Percentiles rank a stretch among this genome's conserved stretches.
Conservation (phyloP, 2,329 filamentous ascomycete genomes). For the Ramichloridium luteum region DNA sequence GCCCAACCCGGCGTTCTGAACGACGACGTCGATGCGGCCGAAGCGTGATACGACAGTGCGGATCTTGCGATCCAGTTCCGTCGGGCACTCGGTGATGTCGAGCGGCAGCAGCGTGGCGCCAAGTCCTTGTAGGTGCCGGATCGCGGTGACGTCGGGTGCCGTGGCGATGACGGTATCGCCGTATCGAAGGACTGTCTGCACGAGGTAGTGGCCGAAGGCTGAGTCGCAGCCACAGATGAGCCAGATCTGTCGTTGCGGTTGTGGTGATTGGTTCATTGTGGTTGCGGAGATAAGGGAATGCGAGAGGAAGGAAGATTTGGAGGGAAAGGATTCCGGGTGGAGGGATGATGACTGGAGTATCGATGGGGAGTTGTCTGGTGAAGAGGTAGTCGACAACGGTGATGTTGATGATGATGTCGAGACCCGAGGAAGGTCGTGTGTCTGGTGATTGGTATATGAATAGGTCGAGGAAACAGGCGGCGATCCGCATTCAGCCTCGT, state of each 20-base stretch:
- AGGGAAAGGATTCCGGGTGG: no score
- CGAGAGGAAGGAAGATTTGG: no score
- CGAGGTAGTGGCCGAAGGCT: conserved; percentile 1
- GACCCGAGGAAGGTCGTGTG: no score
- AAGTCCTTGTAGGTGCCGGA: conserved; percentile 9
- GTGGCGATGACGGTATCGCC: conserved; percentile 37
- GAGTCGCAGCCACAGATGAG: conserved; percentile 4
- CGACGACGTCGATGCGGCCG: conserved; percentile 28
- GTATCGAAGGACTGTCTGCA: not conserved
- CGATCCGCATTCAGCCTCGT: no score
- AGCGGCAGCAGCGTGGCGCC: conserved; percentile 17
- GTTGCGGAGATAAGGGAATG: no score
- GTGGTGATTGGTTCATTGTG: no score
- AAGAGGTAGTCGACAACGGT: no score
- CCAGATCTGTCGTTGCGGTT: not conserved
- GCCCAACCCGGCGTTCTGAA: conserved; percentile 31
- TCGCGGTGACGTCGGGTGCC: conserved; percentile 27
- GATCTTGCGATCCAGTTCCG: conserved; percentile 27
- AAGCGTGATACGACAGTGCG: conserved; percentile 23
- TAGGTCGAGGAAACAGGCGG: no score
- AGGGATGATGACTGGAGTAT: no score
- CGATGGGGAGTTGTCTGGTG: no score
- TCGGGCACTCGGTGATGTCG: conserved; percentile 29
- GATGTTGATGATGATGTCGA: no score
- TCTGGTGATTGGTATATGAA: no score